These are phyloP conservation scores for Aurinia saxatilis DNA, from an alignment of 345 rosid species.

Conservation along the genomic window DNA sequence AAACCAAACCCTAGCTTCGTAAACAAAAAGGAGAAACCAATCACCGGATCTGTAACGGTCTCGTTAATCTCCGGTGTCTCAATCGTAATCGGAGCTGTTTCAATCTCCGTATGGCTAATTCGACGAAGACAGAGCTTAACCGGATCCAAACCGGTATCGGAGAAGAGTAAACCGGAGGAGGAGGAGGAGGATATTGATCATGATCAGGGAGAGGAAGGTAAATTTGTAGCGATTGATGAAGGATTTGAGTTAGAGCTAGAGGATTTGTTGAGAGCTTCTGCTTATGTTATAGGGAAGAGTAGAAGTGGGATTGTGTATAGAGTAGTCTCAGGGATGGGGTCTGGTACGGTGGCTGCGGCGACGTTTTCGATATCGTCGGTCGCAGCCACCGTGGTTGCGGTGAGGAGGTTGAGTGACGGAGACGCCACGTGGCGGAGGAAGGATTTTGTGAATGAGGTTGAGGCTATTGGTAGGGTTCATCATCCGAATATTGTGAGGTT, in stretches of 20 bases:
- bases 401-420: slow-evolving; percentile 76
- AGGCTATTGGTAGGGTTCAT: slow-evolving; percentile 56
- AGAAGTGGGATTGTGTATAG: slow-evolving; percentile 84
- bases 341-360: slow-evolving; percentile 34
- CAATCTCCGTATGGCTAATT: slow-evolving; percentile 50
- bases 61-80: slow-evolving; percentile 61
- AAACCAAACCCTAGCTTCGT: slow-evolving; percentile 17
- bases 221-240: slow-evolving; percentile 62
- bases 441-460: slow-evolving; percentile 85
- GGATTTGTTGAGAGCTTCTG: slow-evolving; percentile 90
- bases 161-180: slow-evolving; percentile 28
- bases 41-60: slow-evolving; percentile 41
- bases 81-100: slow-evolving; percentile 52
- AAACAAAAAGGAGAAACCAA: slow-evolving; percentile 12
- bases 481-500: slow-evolving; percentile 79
- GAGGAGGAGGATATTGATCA: slow-evolving; percentile 40
- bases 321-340: slow-evolving; percentile 63
- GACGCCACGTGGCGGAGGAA: slow-evolving; percentile 61
- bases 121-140: slow-evolving; percentile 35
- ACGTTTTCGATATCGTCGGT: neutral
- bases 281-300: slow-evolving; percentile 85
- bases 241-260: slow-evolving; percentile 77
- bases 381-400: slow-evolving; percentile 52
- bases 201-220: slow-evolving; percentile 62
- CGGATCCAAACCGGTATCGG: slow-evolving; percentile 30